Evolutionary conservation across 2,329 filamentous ascomycete species (phyloP), one percentile per base, ranked within the genome.

Genomic region (Sporothrix luriei): DNA sequence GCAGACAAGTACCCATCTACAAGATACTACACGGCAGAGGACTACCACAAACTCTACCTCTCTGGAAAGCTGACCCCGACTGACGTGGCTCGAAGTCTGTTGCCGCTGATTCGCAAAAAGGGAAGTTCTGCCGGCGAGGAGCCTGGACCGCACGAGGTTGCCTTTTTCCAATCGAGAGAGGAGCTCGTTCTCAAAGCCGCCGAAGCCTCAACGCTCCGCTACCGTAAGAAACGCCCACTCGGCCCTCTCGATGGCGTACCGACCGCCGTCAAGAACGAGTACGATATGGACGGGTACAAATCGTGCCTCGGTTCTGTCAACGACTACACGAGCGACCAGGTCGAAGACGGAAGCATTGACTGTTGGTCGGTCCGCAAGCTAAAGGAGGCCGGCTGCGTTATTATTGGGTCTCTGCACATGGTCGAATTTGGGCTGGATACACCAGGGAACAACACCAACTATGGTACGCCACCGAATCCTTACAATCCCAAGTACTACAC

Each of bases 361-460:
- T 87, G 86, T 21, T 94, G 90, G 89, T 90, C 88, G 75, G 88
- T 93, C 10, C 83, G 84, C 76, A 88, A 90, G 77, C 86, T 90
- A 75, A 84, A 90, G 75, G 88, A 91, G 69, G 87, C 89, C 0
- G 92, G 92, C 1, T 90, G 86, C 1, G 82, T 94, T 16, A 81
- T 92, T 26, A 80, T 93, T 7, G 91, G 91, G 16, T 93, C 92
- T 79, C 83, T 87, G 1, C 90, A 84, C 11, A 93, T 94, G 91
- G 90, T 93, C 76, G 91, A 94, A 77, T 83, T 91, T 67, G 91
- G 90, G 3, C 83, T 90, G 71, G 89, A 92, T 74, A 92, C 90
- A 0, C 90, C 89, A 2, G 91, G 91, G 75, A 91, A 91, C 79
- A 93, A 94, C 74, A 87, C 88, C 4, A 86, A 84, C 68, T 85